Evolutionary conservation across 75 land plant genomes (phyloP), one percentile per base, ranked within the genome.

Genomic region (Pinus tabuliformis): DNA sequence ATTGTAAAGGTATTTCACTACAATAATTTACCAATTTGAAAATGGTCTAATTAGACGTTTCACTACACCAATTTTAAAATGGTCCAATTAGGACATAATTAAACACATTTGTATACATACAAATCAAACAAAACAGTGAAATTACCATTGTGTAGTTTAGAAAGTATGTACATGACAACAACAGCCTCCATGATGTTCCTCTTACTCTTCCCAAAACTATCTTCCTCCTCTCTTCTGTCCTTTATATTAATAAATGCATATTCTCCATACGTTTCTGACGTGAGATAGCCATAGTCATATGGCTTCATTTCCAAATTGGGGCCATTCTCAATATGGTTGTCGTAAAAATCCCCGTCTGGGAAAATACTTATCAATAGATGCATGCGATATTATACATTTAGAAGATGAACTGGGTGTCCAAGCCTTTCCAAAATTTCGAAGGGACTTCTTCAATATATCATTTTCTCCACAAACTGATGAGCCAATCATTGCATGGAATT

Each of bases 341-440:
- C 89, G 80, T 97, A 97, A 70, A 97, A 97, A 84, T 91, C 89
- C n/a, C 77, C 74, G n/a, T 98, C 91, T 36, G 99, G 99, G 61
- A 97, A 97, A 14, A 52, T 68, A 45, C 92, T 87, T 65, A 97
- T 97, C 75, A 91, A 95, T 62, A 98, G 99, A 75, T 97, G 95
- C 99, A 97, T 97, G 33, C 99, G 89, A 77, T 97, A 97, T 98
- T 97, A 93, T 65, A 60, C 6, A 60, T 18, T 20, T 80, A 97
- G 95, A 91, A 97, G 85, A 39, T 81, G 82, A 30, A 95, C 95
- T 24, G 93, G 99, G 81, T 89, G 82, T 18, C 89, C 92, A 28
- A 91, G 91, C 77, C 76, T 76, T 73, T 97, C 98, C 42, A 97
- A 73, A 14, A 98, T 87, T 75, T 97, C 99, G 91, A 97, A 97